These are phyloP conservation scores for Linderniella brevidens DNA, from an alignment of 257 asterid genomes.

Conservation along the genomic window DNA sequence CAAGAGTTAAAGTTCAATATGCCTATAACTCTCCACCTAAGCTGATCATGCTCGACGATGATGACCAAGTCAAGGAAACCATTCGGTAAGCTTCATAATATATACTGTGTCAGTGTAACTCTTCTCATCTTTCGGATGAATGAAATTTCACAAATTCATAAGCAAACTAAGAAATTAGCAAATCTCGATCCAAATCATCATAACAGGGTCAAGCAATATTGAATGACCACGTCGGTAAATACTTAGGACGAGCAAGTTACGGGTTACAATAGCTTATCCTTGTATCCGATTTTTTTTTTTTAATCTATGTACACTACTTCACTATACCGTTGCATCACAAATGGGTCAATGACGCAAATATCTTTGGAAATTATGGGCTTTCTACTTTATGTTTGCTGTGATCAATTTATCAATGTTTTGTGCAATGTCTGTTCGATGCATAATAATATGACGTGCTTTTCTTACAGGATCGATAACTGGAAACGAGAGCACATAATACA, in stretches of 20 bases:
- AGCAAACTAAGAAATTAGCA: slow-evolving; percentile 1
- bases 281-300: no score
- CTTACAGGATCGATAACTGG: slow-evolving; percentile 82
- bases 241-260: no score
- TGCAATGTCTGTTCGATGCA: not conserved
- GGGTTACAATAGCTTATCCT: no score
- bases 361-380: no score
- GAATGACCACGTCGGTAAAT: no score
- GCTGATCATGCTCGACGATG: slow-evolving; percentile 71
- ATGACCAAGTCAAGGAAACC: slow-evolving; percentile 64
- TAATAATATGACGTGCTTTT: slow-evolving; percentile 4
- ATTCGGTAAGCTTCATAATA: slow-evolving; percentile 33
- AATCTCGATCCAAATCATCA: not conserved
- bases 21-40: slow-evolving; percentile 82
- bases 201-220: not conserved
- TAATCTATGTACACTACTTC: no score
- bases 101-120: not conserved
- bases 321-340: no score
- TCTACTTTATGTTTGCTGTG: no score
- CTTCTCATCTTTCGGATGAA: not conserved
- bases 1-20: slow-evolving; percentile 55
- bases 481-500: slow-evolving; percentile 83
- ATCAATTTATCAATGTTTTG: no score
- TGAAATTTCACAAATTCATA: not conserved
- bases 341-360: no score